phyloP scores from a whole-genome alignment of 495 filamentous ascomycete genomes.

The Tetracladium marchalianum region DNA sequence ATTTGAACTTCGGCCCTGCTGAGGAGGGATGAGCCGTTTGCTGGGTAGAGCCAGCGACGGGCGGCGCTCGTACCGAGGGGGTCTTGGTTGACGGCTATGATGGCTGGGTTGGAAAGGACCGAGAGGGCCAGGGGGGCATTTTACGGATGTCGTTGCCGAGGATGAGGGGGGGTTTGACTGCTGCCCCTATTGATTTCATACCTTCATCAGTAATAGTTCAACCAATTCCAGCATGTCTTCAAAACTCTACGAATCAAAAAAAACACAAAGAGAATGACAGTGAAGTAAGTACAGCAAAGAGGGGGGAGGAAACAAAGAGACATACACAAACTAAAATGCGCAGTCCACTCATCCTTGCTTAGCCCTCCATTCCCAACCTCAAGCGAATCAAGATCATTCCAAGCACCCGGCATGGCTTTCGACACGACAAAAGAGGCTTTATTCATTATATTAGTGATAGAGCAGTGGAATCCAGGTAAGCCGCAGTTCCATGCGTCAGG shows the following conservation, averaged over 20 bases:
- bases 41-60: constrained; percentile 29
- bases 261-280: too few species aligned
- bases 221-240: too few species aligned
- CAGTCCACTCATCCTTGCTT: constrained; percentile 31
- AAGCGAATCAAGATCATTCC: constrained; percentile 58
- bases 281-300: background rate
- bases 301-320: background rate
- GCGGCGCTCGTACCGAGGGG: constrained; percentile 25
- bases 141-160: constrained; percentile 35
- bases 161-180: constrained; percentile 24
- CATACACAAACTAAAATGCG: constrained; percentile 32
- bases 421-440: constrained; percentile 38
- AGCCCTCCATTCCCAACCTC: constrained; percentile 56
- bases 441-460: constrained; percentile 31
- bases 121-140: constrained; percentile 33
- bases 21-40: constrained; percentile 20
- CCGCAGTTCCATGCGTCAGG: constrained; percentile 19
- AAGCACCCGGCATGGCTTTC: constrained; percentile 41
- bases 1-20: constrained; percentile 35
- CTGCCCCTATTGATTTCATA: constrained; percentile 24
- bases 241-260: too few species aligned
- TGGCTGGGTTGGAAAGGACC: constrained; percentile 46
- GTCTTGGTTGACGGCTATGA: constrained; percentile 58
- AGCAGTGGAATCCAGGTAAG: constrained; percentile 44
- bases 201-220: constrained; percentile 47